Evolutionary conservation across 108 stramenopile genomes (phyloP), one percentile per base, ranked within the genome.

Genomic region (Cyclotella cryptica): DNA sequence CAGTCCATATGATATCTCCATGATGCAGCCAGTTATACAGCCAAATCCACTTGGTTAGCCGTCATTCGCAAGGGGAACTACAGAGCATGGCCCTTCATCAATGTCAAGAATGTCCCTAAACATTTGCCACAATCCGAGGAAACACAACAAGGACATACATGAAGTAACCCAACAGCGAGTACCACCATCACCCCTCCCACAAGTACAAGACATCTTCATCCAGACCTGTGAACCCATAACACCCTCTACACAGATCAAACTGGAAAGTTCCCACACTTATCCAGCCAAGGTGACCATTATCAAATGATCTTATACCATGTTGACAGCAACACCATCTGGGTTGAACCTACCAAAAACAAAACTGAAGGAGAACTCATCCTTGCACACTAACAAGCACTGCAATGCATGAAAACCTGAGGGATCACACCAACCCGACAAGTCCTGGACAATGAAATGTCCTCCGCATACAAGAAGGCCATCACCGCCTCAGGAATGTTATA

Each of bases 261-360:
- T 28, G 64, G 74, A 9, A 17, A 44, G 42, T 66, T 75, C 42
- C 74, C 64, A 54, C 41, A 42, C 30, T 19, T 52, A 14, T 74
- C 72, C 22, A 63, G 60, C 41, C 62, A 24, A 19, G 72, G 61
- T 0, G 26, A 74, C 39, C 9, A 39, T 11, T 62, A 74, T 11
- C 26, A 30, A 17, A 74, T 74, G 69, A 35, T 84, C 22, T 17
- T 85, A 5, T 79, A 82, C 39, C 72, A 84, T 49, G 62, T 84
- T 61, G 85, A 88, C 47, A 61, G 47, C 58, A 84, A 88, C 62
- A 40, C 53, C 58, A 86, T 86, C 28, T 54, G 80, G 45, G 44
- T 44, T 3, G 64, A 77, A 66, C 75, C 70, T 18, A 74, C 74
- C 51, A 71, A 66, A 28, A 62, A 47, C 24, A 26, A 44, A 62